phyloP scores from a whole-genome alignment of 768 basidiomycete genomes.

The Calocybe indica region DNA sequence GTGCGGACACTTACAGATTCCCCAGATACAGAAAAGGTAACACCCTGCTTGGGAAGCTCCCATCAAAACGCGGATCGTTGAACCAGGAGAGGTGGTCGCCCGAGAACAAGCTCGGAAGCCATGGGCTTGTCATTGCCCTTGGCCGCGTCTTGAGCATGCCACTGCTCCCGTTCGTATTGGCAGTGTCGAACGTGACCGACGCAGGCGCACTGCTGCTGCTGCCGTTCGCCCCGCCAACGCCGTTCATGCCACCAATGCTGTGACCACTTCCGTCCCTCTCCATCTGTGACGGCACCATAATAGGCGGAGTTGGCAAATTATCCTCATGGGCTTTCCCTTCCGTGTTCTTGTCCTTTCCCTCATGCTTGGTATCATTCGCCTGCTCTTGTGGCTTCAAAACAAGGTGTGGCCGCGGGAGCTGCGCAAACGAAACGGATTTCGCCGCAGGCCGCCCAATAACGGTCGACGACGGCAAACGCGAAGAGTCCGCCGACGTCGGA shows the following conservation, averaged over 20 bases:
- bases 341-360: neutral
- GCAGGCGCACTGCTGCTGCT: neutral
- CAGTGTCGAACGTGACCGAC: neutral
- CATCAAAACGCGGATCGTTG: constrained; percentile 88
- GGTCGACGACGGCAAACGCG: neutral
- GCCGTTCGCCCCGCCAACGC: neutral
- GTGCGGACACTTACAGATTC: constrained; percentile 63
- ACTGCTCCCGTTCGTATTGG: neutral
- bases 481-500: constrained; percentile 7
- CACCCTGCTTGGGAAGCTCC: constrained; percentile 92
- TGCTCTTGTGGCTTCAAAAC: neutral
- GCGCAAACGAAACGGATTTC: constrained; percentile 44
- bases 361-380: neutral
- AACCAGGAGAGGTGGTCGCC: constrained; percentile 91
- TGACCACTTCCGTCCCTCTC: neutral
- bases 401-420: constrained; percentile 11
- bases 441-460: constrained; percentile 36
- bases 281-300: constrained; percentile 20
- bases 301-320: constrained; percentile 8
- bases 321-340: too few relatives aligned
- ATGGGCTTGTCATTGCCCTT: constrained; percentile 66
- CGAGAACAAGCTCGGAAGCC: constrained; percentile 52
- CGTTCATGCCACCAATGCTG: constrained; percentile 3
- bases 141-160: constrained; percentile 41
- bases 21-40: constrained; percentile 92